These are phyloP conservation scores for Psilocybe tampanensis DNA, from an alignment of 768 basidiomycete species.

Conservation along the genomic window DNA sequence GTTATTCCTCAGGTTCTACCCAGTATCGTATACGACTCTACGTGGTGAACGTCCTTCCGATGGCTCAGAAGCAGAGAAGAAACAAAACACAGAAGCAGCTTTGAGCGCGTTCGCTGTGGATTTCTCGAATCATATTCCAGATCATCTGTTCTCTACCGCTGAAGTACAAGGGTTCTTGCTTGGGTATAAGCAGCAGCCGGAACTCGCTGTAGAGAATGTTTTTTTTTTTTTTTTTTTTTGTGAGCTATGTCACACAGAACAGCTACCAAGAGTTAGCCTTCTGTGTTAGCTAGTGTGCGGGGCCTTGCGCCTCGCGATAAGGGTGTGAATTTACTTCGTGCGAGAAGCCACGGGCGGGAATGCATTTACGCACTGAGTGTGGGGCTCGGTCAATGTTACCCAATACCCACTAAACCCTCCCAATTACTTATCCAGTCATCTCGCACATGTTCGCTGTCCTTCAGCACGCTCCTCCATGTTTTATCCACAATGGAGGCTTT, in stretches of 20 bases:
- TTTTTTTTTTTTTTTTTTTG: constrained; percentile 6
- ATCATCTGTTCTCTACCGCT: constrained; percentile 54
- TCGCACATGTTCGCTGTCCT: not conserved
- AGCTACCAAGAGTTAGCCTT: not conserved
- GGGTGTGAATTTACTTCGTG: not conserved
- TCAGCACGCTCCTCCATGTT: constrained; percentile 4
- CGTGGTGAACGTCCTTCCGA: not conserved
- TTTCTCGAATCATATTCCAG: constrained; percentile 47
- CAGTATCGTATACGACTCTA: constrained; percentile 13
- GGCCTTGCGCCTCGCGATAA: not conserved
- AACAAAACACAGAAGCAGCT: not conserved
- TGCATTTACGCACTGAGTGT: not conserved
- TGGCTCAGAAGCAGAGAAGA: not conserved
- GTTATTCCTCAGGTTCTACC: constrained; percentile 55
- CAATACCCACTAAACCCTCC: constrained; percentile 11
- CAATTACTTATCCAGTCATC: not conserved
- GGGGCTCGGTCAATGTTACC: not conserved
- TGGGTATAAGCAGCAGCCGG: constrained; percentile 40
- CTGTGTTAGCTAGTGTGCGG: not conserved
- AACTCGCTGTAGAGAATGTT: constrained; percentile 28
- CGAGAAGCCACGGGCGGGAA: not conserved
- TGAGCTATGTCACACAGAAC: not conserved
- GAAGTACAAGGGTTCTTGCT: constrained; percentile 65
- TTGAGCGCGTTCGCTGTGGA: constrained; percentile 27
- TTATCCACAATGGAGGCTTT: not conserved